These are phyloP conservation scores for Curvularia lunata DNA, from an alignment of 2,329 filamentous ascomycete genomes.

Conservation along the genomic window DNA sequence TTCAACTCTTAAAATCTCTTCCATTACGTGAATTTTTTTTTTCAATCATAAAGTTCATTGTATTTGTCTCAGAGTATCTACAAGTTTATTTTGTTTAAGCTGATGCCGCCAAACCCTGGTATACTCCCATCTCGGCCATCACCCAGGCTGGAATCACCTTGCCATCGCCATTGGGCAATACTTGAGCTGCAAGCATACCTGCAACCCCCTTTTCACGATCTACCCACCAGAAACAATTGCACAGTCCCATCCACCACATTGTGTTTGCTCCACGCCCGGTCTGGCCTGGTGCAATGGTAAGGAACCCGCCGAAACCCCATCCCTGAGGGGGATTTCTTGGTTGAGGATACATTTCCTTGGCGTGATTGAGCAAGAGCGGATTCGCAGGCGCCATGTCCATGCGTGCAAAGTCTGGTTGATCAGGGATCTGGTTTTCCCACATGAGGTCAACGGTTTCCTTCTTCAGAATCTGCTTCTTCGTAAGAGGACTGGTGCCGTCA, in stretches of 20 bases:
- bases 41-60: too few species aligned
- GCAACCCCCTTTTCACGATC: constrained; percentile 66
- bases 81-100: too few species aligned
- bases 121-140: constrained; percentile 46
- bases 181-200: constrained; percentile 14
- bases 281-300: constrained; percentile 53
- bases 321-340: constrained; percentile 63
- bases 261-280: constrained; percentile 62
- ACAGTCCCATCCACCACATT: constrained; percentile 64
- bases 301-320: constrained; percentile 67
- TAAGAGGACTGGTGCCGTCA: constrained; percentile 65
- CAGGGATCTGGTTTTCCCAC: constrained; percentile 68
- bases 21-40: too few species aligned
- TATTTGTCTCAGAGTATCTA: too few species aligned
- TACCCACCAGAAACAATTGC: constrained; percentile 69
- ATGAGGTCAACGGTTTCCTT: constrained; percentile 66
- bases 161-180: constrained; percentile 46
- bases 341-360: constrained; percentile 59
- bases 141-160: constrained; percentile 46
- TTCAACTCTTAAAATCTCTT: too few species aligned
- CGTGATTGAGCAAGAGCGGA: constrained; percentile 56
- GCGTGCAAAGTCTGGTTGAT: constrained; percentile 59
- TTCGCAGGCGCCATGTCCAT: constrained; percentile 54
- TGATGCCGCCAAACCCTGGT: constrained; percentile 38
- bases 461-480: constrained; percentile 61